Base-by-base conservation (phyloP, 345 rosid genomes). In the Balakata baccata region DNA sequence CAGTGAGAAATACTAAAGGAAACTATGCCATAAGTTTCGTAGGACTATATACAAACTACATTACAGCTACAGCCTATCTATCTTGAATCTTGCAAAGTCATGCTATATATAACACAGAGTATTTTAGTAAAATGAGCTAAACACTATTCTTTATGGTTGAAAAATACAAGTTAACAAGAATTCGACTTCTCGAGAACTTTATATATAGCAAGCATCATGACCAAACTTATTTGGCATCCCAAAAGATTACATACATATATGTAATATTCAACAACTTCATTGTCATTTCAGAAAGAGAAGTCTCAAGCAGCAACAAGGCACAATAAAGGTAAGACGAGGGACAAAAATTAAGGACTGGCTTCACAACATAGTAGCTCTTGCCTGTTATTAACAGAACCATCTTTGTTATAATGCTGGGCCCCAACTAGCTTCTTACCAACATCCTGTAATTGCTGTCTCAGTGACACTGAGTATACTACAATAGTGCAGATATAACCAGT, bases 381-480 rank as follows among this genome's bases (percentile, higher is more conserved):
- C 98, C 98, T 88, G 88, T 73, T 90, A 88, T 87, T 91, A 71
- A 93, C 90, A 68, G 92, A 85, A 74, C 99, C 95, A 72, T 96
- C 99, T 83, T 93, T 96, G 81, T 96, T 96, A 81, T 90, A 93
- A 75, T 96, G 99, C 57, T 85, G 92, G 43, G 91, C 97, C 72
- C 97, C 98, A 72, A 93, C 86, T 70, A 96, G 95, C 88, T 90
- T 96, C 86, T 96, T 96, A 66, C 97, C 93, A 67, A 90, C 88
- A 76, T 96, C 99, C 87, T 93, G 99, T 78, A 96, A 85, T 83
- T 96, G 99, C 68, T 93, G 99, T 82, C 98, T 90, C 80, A 96
- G 82, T 67, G 99, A 96, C 79, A 92, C 97, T 0, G 99, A 88
- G 89, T 90, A 96, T 70, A 96, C 99, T 96, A 78, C 88, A 89